Percentiles rank a stretch among this genome's conserved stretches.
phyloP scores from a whole-genome alignment of 352 stramenopile species.

The Phytophthora lateralis region DNA sequence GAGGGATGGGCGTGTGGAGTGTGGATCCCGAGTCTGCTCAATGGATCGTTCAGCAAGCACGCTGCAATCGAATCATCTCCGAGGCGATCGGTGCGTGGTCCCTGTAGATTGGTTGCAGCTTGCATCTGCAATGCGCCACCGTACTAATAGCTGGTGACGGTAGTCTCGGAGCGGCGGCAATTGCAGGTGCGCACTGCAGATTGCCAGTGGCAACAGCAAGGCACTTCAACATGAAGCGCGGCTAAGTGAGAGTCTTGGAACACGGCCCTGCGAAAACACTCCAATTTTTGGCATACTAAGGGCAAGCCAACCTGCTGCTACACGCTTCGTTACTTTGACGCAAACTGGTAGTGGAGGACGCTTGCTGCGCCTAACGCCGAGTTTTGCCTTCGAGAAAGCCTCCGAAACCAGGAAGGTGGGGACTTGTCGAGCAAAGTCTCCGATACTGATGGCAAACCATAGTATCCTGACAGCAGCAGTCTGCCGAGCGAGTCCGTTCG shows the following conservation, averaged over 20 bases:
- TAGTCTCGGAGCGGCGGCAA: too few relatives aligned
- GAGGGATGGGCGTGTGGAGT: not conserved
- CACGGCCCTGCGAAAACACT: not conserved
- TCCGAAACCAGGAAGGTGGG: not conserved
- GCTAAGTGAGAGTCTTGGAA: too few relatives aligned
- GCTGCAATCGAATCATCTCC: too few relatives aligned
- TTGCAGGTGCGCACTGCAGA: too few relatives aligned
- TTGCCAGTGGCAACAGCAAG: too few relatives aligned
- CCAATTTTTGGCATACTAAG: not conserved
- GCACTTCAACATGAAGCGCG: too few relatives aligned
- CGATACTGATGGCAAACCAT: not conserved
- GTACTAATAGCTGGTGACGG: too few relatives aligned
- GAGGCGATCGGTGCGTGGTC: too few relatives aligned
- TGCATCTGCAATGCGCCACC: too few relatives aligned
- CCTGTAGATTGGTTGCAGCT: too few relatives aligned
- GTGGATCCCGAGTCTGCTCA: too few relatives aligned
- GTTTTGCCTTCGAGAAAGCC: not conserved
- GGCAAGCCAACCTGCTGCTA: not conserved
- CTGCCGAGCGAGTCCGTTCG: not conserved
- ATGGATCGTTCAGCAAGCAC: too few relatives aligned
- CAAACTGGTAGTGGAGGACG: conserved; percentile 9
- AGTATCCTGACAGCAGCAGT: not conserved
- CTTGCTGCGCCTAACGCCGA: not conserved
- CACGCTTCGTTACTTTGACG: not conserved
- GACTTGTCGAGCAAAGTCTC: not conserved